Conservation (phyloP, 2,329 filamentous ascomycete genomes). For the Xylariaceae sp. region DNA sequence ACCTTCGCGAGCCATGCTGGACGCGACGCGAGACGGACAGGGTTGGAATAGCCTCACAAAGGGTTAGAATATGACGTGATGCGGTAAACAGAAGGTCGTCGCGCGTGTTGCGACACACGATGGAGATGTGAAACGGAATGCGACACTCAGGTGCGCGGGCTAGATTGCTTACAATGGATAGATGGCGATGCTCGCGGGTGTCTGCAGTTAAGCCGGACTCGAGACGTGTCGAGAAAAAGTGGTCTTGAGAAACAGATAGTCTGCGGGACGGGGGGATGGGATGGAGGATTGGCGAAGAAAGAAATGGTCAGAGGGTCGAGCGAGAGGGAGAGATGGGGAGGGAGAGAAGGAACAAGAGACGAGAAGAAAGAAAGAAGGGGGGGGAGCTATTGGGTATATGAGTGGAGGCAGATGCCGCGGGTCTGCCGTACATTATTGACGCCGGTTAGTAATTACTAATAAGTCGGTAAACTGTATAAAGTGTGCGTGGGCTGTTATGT, state of each 20-base stretch:
- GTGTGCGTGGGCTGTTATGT: not conserved
- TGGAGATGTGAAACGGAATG: conserved; percentile 30
- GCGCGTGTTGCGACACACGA: conserved; percentile 23
- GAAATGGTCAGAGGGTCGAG: conserved; percentile 8
- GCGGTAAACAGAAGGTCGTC: conserved; percentile 2
- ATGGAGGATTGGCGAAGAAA: conserved; percentile 10
- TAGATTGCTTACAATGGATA: conserved; percentile 12
- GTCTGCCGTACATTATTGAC: not conserved
- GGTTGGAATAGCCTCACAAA: conserved; percentile 20
- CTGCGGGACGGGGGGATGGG: conserved; percentile 3
- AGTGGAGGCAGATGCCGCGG: no score
- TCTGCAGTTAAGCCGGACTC: not conserved
- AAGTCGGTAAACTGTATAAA: not conserved
- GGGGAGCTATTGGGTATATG: conserved; percentile 15
- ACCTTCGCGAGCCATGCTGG: conserved; percentile 47
- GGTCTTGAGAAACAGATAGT: conserved; percentile 12
- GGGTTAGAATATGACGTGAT: conserved; percentile 27
- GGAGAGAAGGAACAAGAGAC: conserved; percentile 11
- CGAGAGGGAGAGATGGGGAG: conserved; percentile 15
- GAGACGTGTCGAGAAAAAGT: not conserved
- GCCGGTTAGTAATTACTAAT: not conserved
- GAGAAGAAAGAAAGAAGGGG: conserved; percentile 16
- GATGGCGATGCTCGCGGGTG: conserved; percentile 3
- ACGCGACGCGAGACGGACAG: conserved; percentile 4
- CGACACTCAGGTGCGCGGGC: conserved; percentile 25